Percentiles rank a stretch among this genome's conserved stretches.
phyloP scores from a whole-genome alignment of 768 basidiomycete genomes.

The Tricholoma flavovirens region DNA sequence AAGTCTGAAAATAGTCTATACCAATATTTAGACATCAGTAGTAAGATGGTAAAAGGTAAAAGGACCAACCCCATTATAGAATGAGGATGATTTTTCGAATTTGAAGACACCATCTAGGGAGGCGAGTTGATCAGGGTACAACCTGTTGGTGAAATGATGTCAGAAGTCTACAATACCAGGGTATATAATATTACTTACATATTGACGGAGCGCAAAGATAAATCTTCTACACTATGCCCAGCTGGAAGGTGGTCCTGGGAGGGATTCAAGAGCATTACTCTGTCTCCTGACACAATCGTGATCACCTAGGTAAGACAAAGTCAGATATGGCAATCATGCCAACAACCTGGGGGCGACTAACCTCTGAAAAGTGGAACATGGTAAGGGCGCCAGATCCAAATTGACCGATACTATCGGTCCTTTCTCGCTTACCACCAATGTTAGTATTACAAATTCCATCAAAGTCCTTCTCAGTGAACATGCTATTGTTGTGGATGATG shows the following conservation, averaged over 20 bases:
- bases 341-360: slow-evolving; percentile 13
- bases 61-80: slow-evolving; percentile 36
- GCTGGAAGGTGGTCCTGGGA: slow-evolving; percentile 35
- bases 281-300: slow-evolving; percentile 26
- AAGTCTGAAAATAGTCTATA: too few relatives aligned
- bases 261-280: slow-evolving; percentile 40
- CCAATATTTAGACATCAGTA: too few relatives aligned
- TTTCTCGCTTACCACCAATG: slow-evolving; percentile 36
- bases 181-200: slow-evolving; percentile 18
- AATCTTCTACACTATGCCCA: slow-evolving; percentile 21
- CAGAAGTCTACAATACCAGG: background rate
- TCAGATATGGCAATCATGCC: background rate
- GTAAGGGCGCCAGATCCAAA: slow-evolving; percentile 49
- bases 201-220: slow-evolving; percentile 30
- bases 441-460: slow-evolving; percentile 40
- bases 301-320: slow-evolving; percentile 19
- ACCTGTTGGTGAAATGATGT: slow-evolving; percentile 20
- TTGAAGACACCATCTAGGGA: slow-evolving; percentile 35
- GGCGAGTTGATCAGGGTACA: slow-evolving; percentile 36
- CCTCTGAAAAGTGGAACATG: slow-evolving; percentile 50
- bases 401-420: slow-evolving; percentile 38
- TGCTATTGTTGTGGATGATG: slow-evolving; percentile 39
- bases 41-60: background rate
- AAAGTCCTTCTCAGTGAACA: slow-evolving; percentile 39
- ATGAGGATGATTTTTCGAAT: slow-evolving; percentile 24